These are phyloP conservation scores for Firmiana major DNA, from an alignment of 345 rosid species.

Conservation along the genomic window DNA sequence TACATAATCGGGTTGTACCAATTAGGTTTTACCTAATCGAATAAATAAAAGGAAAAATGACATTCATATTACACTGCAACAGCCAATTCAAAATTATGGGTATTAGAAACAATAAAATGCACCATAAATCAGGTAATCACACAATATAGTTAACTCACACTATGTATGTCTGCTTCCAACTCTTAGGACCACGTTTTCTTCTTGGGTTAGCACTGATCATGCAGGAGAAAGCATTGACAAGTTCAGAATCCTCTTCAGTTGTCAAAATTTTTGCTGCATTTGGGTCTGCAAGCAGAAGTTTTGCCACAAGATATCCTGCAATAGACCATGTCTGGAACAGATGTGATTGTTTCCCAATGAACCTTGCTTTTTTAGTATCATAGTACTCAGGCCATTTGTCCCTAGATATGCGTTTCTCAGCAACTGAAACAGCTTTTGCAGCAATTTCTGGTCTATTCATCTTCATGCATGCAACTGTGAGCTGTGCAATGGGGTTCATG, in stretches of 20 bases:
- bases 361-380: constrained; percentile 66
- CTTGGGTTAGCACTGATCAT: constrained; percentile 65
- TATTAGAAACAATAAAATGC: background rate
- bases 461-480: constrained; percentile 81
- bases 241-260: constrained; percentile 74
- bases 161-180: constrained; percentile 45
- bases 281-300: constrained; percentile 69
- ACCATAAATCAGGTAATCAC: background rate
- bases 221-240: constrained; percentile 59
- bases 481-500: constrained; percentile 31
- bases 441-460: constrained; percentile 87
- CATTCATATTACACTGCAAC: background rate
- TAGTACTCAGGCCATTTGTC: constrained; percentile 96
- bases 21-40: background rate
- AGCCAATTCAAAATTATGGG: constrained; percentile 6
- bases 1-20: background rate
- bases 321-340: constrained; percentile 89
- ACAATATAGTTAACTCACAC: constrained; percentile 27
- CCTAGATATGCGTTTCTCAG: constrained; percentile 56
- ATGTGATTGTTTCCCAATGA: constrained; percentile 82
- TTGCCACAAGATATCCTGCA: constrained; percentile 81
- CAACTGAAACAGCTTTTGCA: constrained; percentile 63
- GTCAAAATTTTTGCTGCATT: constrained; percentile 48
- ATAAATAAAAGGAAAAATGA: background rate
- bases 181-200: constrained; percentile 54